These are phyloP conservation scores for Fraxinus cuspidata DNA, from an alignment of 257 asterid genomes.

Conservation along the genomic window DNA sequence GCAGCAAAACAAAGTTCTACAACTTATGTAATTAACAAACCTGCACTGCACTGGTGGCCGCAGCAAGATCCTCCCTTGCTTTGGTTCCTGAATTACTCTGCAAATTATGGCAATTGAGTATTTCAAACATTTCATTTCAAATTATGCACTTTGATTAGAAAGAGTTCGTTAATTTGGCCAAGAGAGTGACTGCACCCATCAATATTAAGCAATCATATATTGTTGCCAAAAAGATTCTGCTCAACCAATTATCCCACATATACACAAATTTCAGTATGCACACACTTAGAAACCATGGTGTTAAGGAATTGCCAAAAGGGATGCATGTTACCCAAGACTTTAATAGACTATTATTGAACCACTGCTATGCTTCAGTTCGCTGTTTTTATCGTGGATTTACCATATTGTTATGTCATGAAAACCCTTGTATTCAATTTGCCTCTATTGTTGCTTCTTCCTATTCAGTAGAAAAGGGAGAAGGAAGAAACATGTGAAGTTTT, in stretches of 20 bases:
- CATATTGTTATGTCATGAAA: not conserved
- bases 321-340: not conserved
- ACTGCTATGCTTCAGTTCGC: not conserved
- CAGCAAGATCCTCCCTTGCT: conserved; percentile 98
- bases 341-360: not conserved
- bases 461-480: not conserved
- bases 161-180: conserved; percentile 5
- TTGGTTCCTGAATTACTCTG: conserved; percentile 98
- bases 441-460: not conserved
- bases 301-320: not conserved
- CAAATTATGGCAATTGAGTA: conserved; percentile 19
- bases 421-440: not conserved
- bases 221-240: not conserved
- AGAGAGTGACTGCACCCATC: conserved; percentile 15
- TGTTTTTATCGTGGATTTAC: not conserved
- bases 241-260: not conserved
- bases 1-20: conserved; percentile 21
- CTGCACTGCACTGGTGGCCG: conserved; percentile 94
- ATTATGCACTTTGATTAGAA: not conserved
- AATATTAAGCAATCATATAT: conserved; percentile 1
- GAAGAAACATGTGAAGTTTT: not conserved
- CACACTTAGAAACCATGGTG: not conserved
- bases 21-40: conserved; percentile 41
- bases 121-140: conserved; percentile 22
- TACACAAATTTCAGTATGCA: not conserved